Evolutionary conservation across 1,284 basidiomycete genomes (phyloP).

Genomic region (Microbotryum scabiosae): DNA sequence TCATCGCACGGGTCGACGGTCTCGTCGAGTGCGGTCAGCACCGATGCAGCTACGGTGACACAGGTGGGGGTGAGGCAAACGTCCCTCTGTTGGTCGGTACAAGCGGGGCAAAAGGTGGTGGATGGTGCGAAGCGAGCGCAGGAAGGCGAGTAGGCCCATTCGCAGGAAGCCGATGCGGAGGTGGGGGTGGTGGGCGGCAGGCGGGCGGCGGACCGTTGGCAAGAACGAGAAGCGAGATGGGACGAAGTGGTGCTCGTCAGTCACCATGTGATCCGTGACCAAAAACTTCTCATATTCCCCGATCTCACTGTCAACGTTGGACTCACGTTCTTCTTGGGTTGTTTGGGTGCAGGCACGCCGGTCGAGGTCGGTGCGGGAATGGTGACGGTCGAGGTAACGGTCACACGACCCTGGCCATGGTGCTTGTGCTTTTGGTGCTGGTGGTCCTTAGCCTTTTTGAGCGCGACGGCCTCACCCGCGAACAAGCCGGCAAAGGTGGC

Average conservation of each 20-base stretch:
- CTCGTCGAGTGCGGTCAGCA: slow-evolving; percentile 71
- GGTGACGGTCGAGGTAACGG: slow-evolving; percentile 35
- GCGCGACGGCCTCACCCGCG: slow-evolving; percentile 69
- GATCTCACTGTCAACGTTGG: too few species aligned
- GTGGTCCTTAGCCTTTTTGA: slow-evolving; percentile 44
- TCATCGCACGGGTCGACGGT: slow-evolving; percentile 87
- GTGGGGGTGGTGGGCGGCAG: too few species aligned
- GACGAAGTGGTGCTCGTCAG: too few species aligned
- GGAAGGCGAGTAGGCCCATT: too few species aligned
- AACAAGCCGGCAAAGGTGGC: slow-evolving; percentile 88
- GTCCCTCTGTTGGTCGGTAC: slow-evolving; percentile 42
- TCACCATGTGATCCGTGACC: too few species aligned
- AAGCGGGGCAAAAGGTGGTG: neutral
- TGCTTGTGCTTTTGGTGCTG: slow-evolving; percentile 40
- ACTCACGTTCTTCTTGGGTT: slow-evolving; percentile 13
- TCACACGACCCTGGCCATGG: slow-evolving; percentile 36
- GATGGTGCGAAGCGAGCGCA: neutral
- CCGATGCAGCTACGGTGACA: slow-evolving; percentile 69
- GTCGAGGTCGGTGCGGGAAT: slow-evolving; percentile 29
- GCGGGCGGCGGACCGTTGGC: too few species aligned
- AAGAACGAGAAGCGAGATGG: too few species aligned
- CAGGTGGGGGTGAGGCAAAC: slow-evolving; percentile 72
- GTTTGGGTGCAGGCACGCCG: slow-evolving; percentile 39
- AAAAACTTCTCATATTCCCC: too few species aligned
- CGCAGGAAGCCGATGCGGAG: too few species aligned